These are phyloP conservation scores for Malus asiatica DNA, from an alignment of 306 rosid genomes.

Conservation along the genomic window DNA sequence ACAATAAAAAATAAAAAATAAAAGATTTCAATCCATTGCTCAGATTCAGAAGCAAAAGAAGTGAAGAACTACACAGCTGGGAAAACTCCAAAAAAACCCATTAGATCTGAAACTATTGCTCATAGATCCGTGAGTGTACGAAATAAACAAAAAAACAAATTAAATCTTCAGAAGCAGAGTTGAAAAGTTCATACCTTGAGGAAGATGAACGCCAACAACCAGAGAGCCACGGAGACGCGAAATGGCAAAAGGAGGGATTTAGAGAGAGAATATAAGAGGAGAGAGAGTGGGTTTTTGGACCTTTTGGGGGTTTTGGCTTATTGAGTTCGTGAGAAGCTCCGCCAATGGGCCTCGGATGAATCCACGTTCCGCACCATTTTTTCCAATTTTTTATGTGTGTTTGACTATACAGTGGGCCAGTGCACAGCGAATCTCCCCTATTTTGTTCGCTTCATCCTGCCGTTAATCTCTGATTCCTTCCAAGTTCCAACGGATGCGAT, in stretches of 20 bases:
- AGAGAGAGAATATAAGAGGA: neutral
- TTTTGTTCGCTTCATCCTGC: conserved; percentile 1
- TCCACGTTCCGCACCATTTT: conserved; percentile 2
- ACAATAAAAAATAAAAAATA: neutral
- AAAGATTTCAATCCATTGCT: neutral
- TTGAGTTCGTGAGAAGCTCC: conserved; percentile 24
- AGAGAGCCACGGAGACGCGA: neutral
- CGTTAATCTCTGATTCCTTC: neutral
- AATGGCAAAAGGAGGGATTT: neutral
- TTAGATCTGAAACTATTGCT: neutral
- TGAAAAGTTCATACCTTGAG: neutral
- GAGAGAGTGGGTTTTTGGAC: neutral
- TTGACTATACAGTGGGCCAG: too few species aligned
- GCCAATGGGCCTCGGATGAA: conserved; percentile 21
- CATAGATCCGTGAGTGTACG: neutral
- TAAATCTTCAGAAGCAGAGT: neutral
- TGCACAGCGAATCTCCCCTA: neutral
- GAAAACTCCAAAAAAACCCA: neutral
- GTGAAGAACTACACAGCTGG: neutral
- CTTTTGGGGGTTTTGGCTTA: neutral
- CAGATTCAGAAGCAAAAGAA: neutral
- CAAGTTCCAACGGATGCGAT: conserved; percentile 10
- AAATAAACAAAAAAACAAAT: neutral
- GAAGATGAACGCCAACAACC: neutral
- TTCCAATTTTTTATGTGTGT: neutral